These are phyloP conservation scores for Talaromyces sp. DNA, from an alignment of 2,329 filamentous ascomycete genomes.

Conservation along the genomic window DNA sequence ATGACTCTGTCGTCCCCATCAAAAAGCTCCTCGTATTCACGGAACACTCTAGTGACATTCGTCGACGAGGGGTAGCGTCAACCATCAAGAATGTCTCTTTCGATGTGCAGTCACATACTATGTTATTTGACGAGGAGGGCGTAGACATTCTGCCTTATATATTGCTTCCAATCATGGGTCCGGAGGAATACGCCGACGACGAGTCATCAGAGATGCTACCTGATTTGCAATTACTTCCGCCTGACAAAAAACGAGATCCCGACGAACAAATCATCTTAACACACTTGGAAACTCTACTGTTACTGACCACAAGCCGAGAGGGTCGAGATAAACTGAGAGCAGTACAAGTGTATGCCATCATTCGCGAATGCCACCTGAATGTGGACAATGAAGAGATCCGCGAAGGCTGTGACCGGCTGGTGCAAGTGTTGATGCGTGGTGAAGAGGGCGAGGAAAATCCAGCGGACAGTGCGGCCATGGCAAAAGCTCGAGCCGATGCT, in stretches of 20 bases:
- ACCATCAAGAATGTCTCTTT: slow-evolving; percentile 95
- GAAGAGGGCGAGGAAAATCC: slow-evolving; percentile 56
- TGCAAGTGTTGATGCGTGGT: slow-evolving; percentile 81
- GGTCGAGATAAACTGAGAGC: slow-evolving; percentile 69
- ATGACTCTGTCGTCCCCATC: slow-evolving; percentile 80
- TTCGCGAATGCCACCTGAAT: slow-evolving; percentile 77
- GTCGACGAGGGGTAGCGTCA: slow-evolving; percentile 88
- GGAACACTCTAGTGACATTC: slow-evolving; percentile 75
- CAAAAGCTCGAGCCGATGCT: slow-evolving; percentile 38
- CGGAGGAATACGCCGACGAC: slow-evolving; percentile 81
- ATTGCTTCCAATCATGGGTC: slow-evolving; percentile 78
- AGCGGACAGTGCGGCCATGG: slow-evolving; percentile 34
- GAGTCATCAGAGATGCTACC: slow-evolving; percentile 82
- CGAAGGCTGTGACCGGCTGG: slow-evolving; percentile 81
- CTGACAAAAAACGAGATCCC: slow-evolving; percentile 79
- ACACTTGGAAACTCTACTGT: slow-evolving; percentile 80
- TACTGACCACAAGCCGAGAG: slow-evolving; percentile 72
- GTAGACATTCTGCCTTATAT: slow-evolving; percentile 85
- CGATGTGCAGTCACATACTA: slow-evolving; percentile 66
- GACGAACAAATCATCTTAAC: slow-evolving; percentile 74
- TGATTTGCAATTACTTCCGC: slow-evolving; percentile 81
- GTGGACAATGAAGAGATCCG: slow-evolving; percentile 73
- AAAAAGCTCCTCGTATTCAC: slow-evolving; percentile 94
- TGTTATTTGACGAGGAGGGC: slow-evolving; percentile 58
- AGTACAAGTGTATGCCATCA: slow-evolving; percentile 80